These are phyloP conservation scores for Candida sanyiensis DNA, from an alignment of 805 yeast species.

Conservation along the genomic window DNA sequence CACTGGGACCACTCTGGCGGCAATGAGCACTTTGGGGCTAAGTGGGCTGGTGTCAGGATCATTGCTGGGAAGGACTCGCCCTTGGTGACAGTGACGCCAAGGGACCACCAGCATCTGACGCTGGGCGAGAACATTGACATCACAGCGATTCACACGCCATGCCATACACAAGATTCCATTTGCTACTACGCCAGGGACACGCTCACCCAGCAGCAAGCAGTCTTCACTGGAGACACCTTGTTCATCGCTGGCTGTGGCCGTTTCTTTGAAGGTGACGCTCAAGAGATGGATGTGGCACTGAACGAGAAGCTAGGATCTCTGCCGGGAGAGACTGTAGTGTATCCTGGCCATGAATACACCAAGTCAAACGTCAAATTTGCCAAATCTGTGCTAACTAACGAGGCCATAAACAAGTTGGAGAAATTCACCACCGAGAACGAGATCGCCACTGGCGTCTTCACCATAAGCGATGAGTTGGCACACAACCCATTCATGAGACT, in stretches of 20 bases:
- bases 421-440: conserved; percentile 50
- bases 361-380: conserved; percentile 75
- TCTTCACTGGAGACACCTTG: conserved; percentile 93
- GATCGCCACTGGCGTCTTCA: conserved; percentile 78
- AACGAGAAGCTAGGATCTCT: conserved; percentile 51
- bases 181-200: conserved; percentile 73
- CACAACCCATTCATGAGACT: conserved; percentile 90
- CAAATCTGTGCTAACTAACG: conserved; percentile 40
- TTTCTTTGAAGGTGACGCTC: conserved; percentile 86
- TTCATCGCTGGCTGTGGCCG: conserved; percentile 95
- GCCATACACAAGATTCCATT: conserved; percentile 95
- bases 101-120: conserved; percentile 51
- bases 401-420: conserved; percentile 50
- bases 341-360: conserved; percentile 97
- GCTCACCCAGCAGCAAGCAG: conserved; percentile 57
- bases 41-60: conserved; percentile 47
- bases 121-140: conserved; percentile 62
- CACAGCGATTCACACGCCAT: conserved; percentile 89
- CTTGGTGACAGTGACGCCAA: conserved; percentile 63
- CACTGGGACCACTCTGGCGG: conserved; percentile 96
- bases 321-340: conserved; percentile 68
- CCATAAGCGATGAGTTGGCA: conserved; percentile 73
- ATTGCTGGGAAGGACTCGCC: conserved; percentile 85
- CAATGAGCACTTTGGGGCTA: conserved; percentile 37
- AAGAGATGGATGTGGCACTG: conserved; percentile 72